These are phyloP conservation scores for Cladosporium velox DNA, from an alignment of 2,329 filamentous ascomycete species.

Conservation along the genomic window DNA sequence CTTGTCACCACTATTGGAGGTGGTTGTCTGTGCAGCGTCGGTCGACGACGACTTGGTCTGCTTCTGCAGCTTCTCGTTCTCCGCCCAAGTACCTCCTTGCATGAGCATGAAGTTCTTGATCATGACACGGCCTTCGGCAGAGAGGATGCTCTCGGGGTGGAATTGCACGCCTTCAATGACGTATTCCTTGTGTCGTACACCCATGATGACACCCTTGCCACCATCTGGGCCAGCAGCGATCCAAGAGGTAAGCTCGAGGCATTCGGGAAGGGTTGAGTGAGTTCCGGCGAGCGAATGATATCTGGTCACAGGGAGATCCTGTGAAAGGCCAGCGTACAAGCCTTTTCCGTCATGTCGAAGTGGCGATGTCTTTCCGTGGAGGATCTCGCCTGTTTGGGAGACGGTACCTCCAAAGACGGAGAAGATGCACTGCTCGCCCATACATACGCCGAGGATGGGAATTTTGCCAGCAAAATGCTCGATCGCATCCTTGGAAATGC, in stretches of 20 bases:
- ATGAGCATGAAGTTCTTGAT: slow-evolving; percentile 88
- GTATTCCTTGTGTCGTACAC: slow-evolving; percentile 88
- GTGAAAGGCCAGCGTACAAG: slow-evolving; percentile 79
- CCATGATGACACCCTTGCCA: slow-evolving; percentile 88
- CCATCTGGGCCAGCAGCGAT: slow-evolving; percentile 73
- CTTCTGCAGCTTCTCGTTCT: slow-evolving; percentile 63
- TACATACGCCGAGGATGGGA: slow-evolving; percentile 94
- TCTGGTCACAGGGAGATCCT: slow-evolving; percentile 83
- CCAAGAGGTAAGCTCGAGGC: slow-evolving; percentile 88
- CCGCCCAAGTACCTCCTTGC: slow-evolving; percentile 88
- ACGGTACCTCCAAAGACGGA: slow-evolving; percentile 90
- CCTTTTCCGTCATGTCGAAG: slow-evolving; percentile 87
- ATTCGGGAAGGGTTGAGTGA: slow-evolving; percentile 79
- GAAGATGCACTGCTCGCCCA: slow-evolving; percentile 99
- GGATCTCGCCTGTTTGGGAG: slow-evolving; percentile 88
- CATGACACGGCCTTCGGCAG: slow-evolving; percentile 84
- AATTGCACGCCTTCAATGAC: slow-evolving; percentile 97
- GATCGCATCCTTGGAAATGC: slow-evolving; percentile 90
- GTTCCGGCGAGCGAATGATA: slow-evolving; percentile 97
- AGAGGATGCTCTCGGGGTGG: slow-evolving; percentile 95
- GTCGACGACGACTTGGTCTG: slow-evolving; percentile 39
- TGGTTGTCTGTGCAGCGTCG: slow-evolving; percentile 27
- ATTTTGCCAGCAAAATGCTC: slow-evolving; percentile 91
- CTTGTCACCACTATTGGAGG: slow-evolving; percentile 49
- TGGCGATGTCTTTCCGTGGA: slow-evolving; percentile 95